Conservation (phyloP, 202 grass and related monocot genomes). For the Saccharum hybrid region DNA sequence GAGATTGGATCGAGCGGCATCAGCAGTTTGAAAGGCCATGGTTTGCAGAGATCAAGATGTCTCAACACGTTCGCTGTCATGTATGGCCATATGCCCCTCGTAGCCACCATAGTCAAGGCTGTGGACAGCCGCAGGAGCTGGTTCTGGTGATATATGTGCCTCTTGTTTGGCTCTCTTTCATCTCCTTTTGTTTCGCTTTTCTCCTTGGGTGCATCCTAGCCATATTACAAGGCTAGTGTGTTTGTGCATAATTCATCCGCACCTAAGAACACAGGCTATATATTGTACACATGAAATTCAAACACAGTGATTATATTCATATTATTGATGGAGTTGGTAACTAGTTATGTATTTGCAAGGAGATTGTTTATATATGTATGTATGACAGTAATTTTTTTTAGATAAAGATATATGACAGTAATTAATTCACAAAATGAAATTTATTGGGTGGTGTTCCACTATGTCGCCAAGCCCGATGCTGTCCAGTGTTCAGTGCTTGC, state of each 20-base stretch:
- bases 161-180: too few relatives aligned
- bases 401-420: background rate
- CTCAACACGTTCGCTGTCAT: slow-evolving; percentile 69
- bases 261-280: slow-evolving; percentile 24
- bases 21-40: slow-evolving; percentile 81
- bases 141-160: slow-evolving; percentile 88
- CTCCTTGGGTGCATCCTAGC: slow-evolving; percentile 36
- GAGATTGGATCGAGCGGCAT: slow-evolving; percentile 92
- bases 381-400: background rate
- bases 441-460: background rate
- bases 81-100: slow-evolving; percentile 85
- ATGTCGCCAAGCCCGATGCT: background rate
- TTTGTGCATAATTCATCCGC: slow-evolving; percentile 47
- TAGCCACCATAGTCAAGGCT: slow-evolving; percentile 76
- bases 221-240: slow-evolving; percentile 37
- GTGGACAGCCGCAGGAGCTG: slow-evolving; percentile 74
- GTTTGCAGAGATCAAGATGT: slow-evolving; percentile 66
- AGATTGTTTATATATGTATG: too few relatives aligned
- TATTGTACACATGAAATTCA: slow-evolving; percentile 25
- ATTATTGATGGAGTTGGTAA: background rate
- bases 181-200: too few relatives aligned
- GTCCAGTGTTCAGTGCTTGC: background rate
- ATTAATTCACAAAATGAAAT: background rate
- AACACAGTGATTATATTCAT: slow-evolving; percentile 7
- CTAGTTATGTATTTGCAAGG: background rate